Evolutionary conservation across 2,329 filamentous ascomycete genomes (phyloP), one percentile per base, ranked within the genome.

Genomic region (Beauveria asiatica): DNA sequence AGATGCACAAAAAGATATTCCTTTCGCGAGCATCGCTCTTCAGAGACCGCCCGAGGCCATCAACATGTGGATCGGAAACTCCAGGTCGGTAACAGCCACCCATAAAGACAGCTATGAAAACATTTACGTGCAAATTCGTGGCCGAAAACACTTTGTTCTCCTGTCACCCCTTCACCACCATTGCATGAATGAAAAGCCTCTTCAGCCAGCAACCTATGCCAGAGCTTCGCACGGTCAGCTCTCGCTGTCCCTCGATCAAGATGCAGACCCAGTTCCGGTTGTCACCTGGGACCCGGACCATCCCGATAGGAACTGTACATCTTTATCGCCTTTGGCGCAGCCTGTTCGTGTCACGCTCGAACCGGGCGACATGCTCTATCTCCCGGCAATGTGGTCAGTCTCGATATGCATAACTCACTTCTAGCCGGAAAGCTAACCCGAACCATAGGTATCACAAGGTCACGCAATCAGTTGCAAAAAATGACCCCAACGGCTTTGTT

Each of bases 81-180:
- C 83, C 1, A 78, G 77, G 42, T 89, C 85, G 27, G 78, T 82
- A 1, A 92, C 89, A 0, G 86, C 87, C 0, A 72, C 92, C 58
- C 90, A 94, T 74, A 89, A 88, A 67, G 90, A 94, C 73, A 89
- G 89, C 67, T 93, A 92, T 71, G 89, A 94, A 71, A 94, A 94
- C 70, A 80, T 94, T 0, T 94, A 92, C 70, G 87, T 90, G 1
- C 89, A 93, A 67, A 72, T 93, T 16, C 71, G 84, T 1, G 90
- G 90, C 0, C 74, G 75, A 60, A 94, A 94, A 70, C 84, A 89
- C 65, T 94, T 94, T 65, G 80, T 86, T 0, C 76, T 94, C 1
- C 73, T 94, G 1, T 87, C 90, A n/a, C 85, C 89, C 0, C 71
- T 88, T 1, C 88, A 84, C 63, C 82, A 86, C 65, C 78, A 87